phyloP scores from a whole-genome alignment of 768 basidiomycete genomes.

The Tulasnella sp. region DNA sequence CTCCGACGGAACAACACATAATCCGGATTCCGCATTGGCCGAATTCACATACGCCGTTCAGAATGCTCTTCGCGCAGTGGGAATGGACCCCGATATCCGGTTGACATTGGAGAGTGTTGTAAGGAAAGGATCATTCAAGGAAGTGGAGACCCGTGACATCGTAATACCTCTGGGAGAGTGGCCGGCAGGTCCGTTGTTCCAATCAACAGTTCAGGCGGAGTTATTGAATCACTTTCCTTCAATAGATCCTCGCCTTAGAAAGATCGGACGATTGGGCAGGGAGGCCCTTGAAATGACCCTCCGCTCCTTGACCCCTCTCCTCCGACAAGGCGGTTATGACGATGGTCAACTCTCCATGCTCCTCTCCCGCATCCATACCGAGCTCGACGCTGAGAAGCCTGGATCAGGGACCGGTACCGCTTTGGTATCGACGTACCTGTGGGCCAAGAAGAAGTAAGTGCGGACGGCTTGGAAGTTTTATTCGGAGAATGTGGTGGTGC shows the following conservation, averaged over 20 bases:
- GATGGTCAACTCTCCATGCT: conserved; percentile 26
- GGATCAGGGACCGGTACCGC: conserved; percentile 19
- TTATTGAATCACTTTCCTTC: background rate
- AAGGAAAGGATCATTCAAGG: conserved; percentile 15
- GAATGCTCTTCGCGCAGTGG: conserved; percentile 11
- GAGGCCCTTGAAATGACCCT: conserved; percentile 27
- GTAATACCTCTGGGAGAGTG: conserved; percentile 29
- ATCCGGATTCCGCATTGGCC: conserved; percentile 12
- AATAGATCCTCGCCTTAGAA: conserved; percentile 19
- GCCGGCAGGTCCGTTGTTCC: conserved; percentile 15
- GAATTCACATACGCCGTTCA: conserved; percentile 27
- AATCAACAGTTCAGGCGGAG: background rate
- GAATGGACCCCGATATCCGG: conserved; percentile 28
- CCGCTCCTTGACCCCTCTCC: conserved; percentile 22
- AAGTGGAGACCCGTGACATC: conserved; percentile 17
- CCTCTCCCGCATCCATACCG: conserved; percentile 28
- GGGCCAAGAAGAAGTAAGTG: conserved; percentile 24
- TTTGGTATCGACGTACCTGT: conserved; percentile 25
- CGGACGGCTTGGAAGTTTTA: background rate
- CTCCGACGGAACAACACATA: conserved; percentile 9
- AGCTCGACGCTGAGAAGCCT: conserved; percentile 28
- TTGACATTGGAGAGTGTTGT: conserved; percentile 25
- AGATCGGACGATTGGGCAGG: conserved; percentile 21
- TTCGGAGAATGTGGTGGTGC: background rate
- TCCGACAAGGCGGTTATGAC: conserved; percentile 26